Base-by-base conservation (phyloP, 257 asterid species). In the Pogostemon cablin region DNA sequence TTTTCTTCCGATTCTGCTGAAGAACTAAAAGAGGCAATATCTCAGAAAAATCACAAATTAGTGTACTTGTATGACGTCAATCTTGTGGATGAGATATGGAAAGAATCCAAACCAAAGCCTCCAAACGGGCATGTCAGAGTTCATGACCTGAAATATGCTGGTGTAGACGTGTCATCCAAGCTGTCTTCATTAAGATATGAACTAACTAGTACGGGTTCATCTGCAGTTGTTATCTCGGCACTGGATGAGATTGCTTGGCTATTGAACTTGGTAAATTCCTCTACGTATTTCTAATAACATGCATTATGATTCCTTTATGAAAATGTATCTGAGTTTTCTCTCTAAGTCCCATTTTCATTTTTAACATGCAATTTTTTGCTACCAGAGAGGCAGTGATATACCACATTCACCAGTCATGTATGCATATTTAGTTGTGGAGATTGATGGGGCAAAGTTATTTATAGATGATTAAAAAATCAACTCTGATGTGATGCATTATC, bases 231-330 rank as follows among this genome's bases (percentile, higher is more conserved):
- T 79, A 83, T 91, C 86, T 82, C 98, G 6, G 81, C 91, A 96
- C 90, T 95, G 78, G 99, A 95, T 83, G 99, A 95, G 85, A 81
- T 95, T 61, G 96, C 99, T 2, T 95, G 99, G 99, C 83, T 95
- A 57, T 81, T 95, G 93, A 95, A 95, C 89, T 85, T 93, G 99
- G 99, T 93, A 87, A 68, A 48, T 39, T 43, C 34, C 68, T 73
- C 32, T 25, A 25, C 32, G 32, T 25, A 25, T 25, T 25, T 25
- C 32, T 25, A 25, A 25, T 74, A n/a, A 61, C 7, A 20, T 60
- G 55, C n/a, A 3, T 25, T 25, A 17, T 57, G 47, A 10, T 12
- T 74, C 7, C 68, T 32, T 48, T 73, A 47, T 74, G 44, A 43
- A 48, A 25, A 25, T 25, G 32, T 25, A 25, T 25, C 32, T 1